These are phyloP conservation scores for Cytidiella melzeri DNA, from an alignment of 768 basidiomycete genomes.

Conservation along the genomic window DNA sequence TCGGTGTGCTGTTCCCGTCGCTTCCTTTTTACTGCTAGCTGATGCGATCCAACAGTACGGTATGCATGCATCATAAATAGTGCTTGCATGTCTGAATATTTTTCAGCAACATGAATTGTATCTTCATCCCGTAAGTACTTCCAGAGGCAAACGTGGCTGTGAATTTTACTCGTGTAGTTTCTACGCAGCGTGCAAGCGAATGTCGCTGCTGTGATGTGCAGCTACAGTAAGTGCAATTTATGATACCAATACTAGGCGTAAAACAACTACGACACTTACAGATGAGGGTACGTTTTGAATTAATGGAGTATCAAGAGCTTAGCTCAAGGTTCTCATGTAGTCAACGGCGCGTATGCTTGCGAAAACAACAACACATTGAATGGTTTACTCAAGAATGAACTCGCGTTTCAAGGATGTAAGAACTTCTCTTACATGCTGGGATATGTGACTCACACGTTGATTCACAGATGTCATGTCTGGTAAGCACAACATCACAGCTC, in stretches of 20 bases:
- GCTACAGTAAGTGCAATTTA: slow-evolving; percentile 55
- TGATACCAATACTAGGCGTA: not conserved
- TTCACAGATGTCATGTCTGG: slow-evolving; percentile 23
- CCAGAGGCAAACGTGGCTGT: too few relatives aligned
- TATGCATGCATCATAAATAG: slow-evolving; percentile 1
- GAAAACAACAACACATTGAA: slow-evolving; percentile 67
- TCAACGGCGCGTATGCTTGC: slow-evolving; percentile 69
- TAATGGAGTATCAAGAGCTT: too few relatives aligned
- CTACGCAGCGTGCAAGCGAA: slow-evolving; percentile 68
- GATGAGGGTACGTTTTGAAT: slow-evolving; percentile 13
- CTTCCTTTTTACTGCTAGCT: too few relatives aligned
- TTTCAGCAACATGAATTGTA: slow-evolving; percentile 61
- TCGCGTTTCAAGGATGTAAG: slow-evolving; percentile 36
- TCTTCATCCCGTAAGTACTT: slow-evolving; percentile 37
- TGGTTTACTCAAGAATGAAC: slow-evolving; percentile 35
- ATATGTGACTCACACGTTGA: slow-evolving; percentile 19
- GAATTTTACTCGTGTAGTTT: too few relatives aligned
- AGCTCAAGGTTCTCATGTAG: slow-evolving; percentile 12
- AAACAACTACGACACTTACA: not conserved
- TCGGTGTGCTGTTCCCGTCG: slow-evolving; percentile 16
- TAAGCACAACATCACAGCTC: slow-evolving; percentile 18
- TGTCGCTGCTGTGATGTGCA: slow-evolving; percentile 68
- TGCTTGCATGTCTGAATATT: too few relatives aligned
- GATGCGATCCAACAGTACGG: slow-evolving; percentile 9
- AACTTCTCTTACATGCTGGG: not conserved